phyloP scores from a whole-genome alignment of 139 green algal genomes.

The Diplosphaera chodatii region DNA sequence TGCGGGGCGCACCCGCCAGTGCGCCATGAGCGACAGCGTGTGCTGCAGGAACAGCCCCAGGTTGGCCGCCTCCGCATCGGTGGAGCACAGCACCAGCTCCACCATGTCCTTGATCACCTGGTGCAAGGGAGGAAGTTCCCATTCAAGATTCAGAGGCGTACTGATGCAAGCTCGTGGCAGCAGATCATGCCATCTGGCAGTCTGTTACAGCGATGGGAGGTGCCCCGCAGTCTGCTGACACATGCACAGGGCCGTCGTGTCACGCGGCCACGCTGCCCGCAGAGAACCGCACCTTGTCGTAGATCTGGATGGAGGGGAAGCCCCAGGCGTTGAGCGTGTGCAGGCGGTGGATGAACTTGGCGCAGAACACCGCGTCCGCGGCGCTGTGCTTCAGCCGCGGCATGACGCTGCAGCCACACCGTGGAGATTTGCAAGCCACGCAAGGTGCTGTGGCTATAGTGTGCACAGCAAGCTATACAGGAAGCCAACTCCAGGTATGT shows the following conservation, averaged over 20 bases:
- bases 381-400: conserved; percentile 46
- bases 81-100: conserved; percentile 43
- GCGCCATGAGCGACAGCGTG: conserved; percentile 28
- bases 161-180: too few species aligned
- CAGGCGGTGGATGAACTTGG: conserved; percentile 40
- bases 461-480: too few species aligned
- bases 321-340: conserved; percentile 33
- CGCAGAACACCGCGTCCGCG: conserved; percentile 58
- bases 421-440: too few species aligned
- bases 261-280: too few species aligned
- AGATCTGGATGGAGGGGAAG: conserved; percentile 46
- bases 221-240: too few species aligned
- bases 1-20: conserved; percentile 47
- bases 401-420: conserved; percentile 27
- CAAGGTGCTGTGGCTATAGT: too few species aligned
- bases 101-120: conserved; percentile 36
- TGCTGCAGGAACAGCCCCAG: conserved; percentile 59
- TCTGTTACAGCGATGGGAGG: too few species aligned
- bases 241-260: too few species aligned
- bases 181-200: too few species aligned
- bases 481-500: too few species aligned
- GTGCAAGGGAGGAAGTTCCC: too few species aligned
- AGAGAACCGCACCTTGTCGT: conserved; percentile 25
- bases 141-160: too few species aligned
- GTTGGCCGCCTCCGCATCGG: conserved; percentile 51